These are phyloP conservation scores for Colletotrichum lini DNA, from an alignment of 2,329 filamentous ascomycete genomes.

Conservation along the genomic window DNA sequence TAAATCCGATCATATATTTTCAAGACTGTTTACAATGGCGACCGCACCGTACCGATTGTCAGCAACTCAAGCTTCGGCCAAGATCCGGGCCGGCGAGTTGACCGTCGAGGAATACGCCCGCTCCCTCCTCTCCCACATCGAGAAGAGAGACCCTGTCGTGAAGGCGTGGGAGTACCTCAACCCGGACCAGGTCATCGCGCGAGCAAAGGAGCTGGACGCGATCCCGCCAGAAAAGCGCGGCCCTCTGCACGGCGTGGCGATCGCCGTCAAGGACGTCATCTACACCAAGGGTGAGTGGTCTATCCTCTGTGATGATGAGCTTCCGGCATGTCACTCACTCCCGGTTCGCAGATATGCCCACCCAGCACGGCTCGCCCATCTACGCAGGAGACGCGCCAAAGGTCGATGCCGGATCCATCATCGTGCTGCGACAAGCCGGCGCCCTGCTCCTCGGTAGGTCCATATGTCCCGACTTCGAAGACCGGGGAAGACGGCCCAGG, in stretches of 20 bases:
- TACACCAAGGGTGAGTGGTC: constrained; percentile 62
- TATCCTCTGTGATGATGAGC: background rate
- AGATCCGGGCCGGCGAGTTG: constrained; percentile 56
- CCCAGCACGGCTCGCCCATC: constrained; percentile 68
- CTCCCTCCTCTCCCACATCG: constrained; percentile 62
- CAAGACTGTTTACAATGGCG: constrained; percentile 10
- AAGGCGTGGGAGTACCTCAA: constrained; percentile 67
- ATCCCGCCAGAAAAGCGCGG: constrained; percentile 64
- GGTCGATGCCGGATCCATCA: constrained; percentile 67
- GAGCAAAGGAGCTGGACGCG: constrained; percentile 65
- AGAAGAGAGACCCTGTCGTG: constrained; percentile 59
- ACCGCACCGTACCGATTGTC: constrained; percentile 48
- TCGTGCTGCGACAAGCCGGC: constrained; percentile 67
- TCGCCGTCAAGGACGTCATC: constrained; percentile 75
- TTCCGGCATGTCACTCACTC: constrained; percentile 4
- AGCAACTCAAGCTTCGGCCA: constrained; percentile 57
- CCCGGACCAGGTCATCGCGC: constrained; percentile 60
- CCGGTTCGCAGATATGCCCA: constrained; percentile 65
- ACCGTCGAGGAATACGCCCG: constrained; percentile 65
- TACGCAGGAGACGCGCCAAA: constrained; percentile 61
- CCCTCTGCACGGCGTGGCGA: constrained; percentile 68
- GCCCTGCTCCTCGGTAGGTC: constrained; percentile 66
- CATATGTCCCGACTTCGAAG: no score
- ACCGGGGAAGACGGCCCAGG: no score
- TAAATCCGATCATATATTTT: background rate